A percentile compares a stretch with the other conserved stretches of the same genome.
phyloP scores from a whole-genome alignment of 176 grass and related monocot genomes.

The Zea luxurians region DNA sequence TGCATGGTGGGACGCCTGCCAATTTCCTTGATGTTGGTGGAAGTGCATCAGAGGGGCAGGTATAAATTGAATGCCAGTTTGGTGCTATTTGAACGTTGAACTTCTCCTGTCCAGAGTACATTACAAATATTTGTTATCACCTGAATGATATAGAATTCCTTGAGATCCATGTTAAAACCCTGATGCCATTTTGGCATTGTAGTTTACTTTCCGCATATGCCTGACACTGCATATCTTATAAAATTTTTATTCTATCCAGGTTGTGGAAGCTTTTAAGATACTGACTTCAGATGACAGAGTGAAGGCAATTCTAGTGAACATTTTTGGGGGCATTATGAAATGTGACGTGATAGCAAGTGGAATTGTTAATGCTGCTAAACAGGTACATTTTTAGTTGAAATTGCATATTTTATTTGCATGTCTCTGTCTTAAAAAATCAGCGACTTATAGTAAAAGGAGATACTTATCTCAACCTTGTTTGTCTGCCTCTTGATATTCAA shows the following conservation, averaged over 20 bases:
- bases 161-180: conserved; percentile 11
- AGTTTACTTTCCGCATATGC: neutral
- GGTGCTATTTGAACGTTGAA: neutral
- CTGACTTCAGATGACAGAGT: conserved; percentile 98
- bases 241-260: conserved; percentile 49
- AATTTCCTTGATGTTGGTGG: conserved; percentile 99
- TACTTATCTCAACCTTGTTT: conserved; percentile 12
- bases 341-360: conserved; percentile 98
- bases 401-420: neutral
- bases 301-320: conserved; percentile 99
- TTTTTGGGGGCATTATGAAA: conserved; percentile 99
- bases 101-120: conserved; percentile 4
- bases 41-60: conserved; percentile 95
- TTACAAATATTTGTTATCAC: conserved; percentile 4
- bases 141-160: neutral
- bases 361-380: conserved; percentile 98
- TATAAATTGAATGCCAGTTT: conserved; percentile 35
- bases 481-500: neutral
- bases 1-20: conserved; percentile 97
- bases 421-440: neutral
- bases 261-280: conserved; percentile 99
- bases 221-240: neutral
- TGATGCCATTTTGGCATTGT: neutral
- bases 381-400: conserved; percentile 40
- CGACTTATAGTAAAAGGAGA: neutral